Evolutionary conservation across 2,329 filamentous ascomycete genomes (phyloP), one percentile per base, ranked within the genome.

Genomic region (Diaporthe aspalathi): DNA sequence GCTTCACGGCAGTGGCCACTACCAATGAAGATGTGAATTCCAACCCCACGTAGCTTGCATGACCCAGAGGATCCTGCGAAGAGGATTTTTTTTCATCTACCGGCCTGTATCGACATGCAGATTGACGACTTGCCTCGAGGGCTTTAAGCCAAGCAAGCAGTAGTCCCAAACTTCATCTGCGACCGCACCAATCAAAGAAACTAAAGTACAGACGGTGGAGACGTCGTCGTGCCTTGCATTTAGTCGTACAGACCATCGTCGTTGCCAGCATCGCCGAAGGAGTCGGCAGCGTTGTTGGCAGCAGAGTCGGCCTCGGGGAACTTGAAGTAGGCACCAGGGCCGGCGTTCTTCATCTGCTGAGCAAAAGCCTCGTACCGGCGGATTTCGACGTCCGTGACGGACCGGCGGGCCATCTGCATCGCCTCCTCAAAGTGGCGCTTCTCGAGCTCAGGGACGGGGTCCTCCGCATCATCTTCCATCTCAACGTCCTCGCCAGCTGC

Each of bases 241-340:
- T 95, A 98, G 85, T 97, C 94, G 83, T 98, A 98, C 82, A 98
- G 93, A 85, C 95, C 95, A 83, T 98, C 95, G 80, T 98, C 95
- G 82, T 97, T 95, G 78, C 94, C 95, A 76, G 91, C 93, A 78
- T 95, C 92, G 75, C 94, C 95, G 77, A 96, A 95, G 63, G 89
- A 82, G 85, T 88, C 86, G 76, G 88, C 84, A 85, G 89, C 81
- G 78, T 84, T 78, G 81, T 89, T 87, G 89, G 92, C 82, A 84
- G 88, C 90, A 87, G 92, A 88, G 88, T 93, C 86, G 24, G 78
- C 82, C 73, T 88, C 86, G 40, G 93, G 95, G 91, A 99, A 99
- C 84, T 97, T 95, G 93, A 99, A 99, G 89, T 96, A 98, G 77
- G 94, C 94, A 79, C 95, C 95, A 49, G 95, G 95, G 66, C 94